phyloP scores from a whole-genome alignment of 2,329 filamentous ascomycete species.

The Fusarium begoniae region DNA sequence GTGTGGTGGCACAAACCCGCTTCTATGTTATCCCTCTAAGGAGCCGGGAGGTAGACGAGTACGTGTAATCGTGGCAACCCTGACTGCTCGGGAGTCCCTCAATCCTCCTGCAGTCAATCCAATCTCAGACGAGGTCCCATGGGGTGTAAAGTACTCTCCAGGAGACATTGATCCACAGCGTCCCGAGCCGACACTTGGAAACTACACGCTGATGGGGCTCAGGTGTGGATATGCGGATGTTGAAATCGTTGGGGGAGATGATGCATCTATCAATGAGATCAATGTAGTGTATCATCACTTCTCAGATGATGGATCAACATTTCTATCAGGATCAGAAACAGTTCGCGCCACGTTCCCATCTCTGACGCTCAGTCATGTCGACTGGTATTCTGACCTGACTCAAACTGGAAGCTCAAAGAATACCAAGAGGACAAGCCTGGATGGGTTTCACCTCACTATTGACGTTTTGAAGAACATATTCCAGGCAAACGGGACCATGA shows the following conservation, averaged over 20 bases:
- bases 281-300: neutral
- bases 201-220: neutral
- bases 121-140: neutral
- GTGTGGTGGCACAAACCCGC: conserved; percentile 55
- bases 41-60: conserved; percentile 49
- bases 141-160: neutral
- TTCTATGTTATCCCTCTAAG: conserved; percentile 52
- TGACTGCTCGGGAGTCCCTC: conserved; percentile 41
- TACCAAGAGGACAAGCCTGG: conserved; percentile 49
- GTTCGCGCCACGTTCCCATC: neutral
- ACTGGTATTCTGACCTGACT: conserved; percentile 52
- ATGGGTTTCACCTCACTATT: conserved; percentile 3
- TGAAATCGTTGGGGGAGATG: neutral
- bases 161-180: neutral
- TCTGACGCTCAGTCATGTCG: conserved; percentile 24
- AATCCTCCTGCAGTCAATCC: conserved; percentile 34
- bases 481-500: conserved; percentile 16
- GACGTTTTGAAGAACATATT: conserved; percentile 19
- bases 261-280: neutral
- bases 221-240: neutral
- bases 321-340: conserved; percentile 9
- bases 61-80: conserved; percentile 53
- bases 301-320: conserved; percentile 1
- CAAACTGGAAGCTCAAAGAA: conserved; percentile 43
- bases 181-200: neutral